Base-by-base conservation (phyloP, 2,329 filamentous ascomycete genomes). In the Hypocreales sp. region DNA sequence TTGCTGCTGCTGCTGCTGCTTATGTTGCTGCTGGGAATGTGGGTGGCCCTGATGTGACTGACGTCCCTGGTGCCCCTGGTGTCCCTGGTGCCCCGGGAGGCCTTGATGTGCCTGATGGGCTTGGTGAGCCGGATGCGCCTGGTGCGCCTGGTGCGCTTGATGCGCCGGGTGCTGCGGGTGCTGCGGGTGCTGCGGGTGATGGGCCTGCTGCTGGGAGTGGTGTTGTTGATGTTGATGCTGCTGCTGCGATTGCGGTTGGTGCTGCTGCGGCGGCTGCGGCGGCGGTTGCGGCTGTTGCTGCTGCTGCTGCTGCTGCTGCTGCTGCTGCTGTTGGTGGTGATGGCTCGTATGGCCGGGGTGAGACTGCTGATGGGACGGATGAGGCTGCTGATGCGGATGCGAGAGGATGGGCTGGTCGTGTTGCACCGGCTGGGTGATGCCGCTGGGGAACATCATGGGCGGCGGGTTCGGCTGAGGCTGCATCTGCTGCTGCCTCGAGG, bases 401-500 rank as follows among this genome's bases (percentile, higher is more conserved):
- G 58, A 56, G 27, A 61, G 44, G 14, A 62, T 49, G 4, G 51
- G 38, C 27, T 60, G n/a, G n/a, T n/a, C 53, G 39, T 53, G 57
- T 26, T 55, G 51, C 27, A 58, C 52, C 26, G 55, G 43, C 38
- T 60, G 58, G 32, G 42, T 51, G 39, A 60, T 45, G 26, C 54
- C 38, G 14, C 41, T 40, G 5, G 50, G 48, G 26, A 53, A 49
- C 24, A 55, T 41, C 49, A 56, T 51, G 10, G 51, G 45, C 15
- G 50, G 44, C 18, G 47, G 44, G 24, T 50, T 49, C 10, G 50
- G 36, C 38, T 53, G 49, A 22, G 54, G 43, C 37, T 52, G 51
- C 48, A 63, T 61, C 50, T 58, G 56, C 37, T 55, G 64, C 18
- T 20, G 18, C 33, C 53, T 56, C 34, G 52, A 50, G 23, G 50